A percentile compares a stretch with the other conserved stretches of the same genome.
These are phyloP conservation scores for Aureobasidium leucospermi DNA, from an alignment of 2,329 filamentous ascomycete genomes.

Conservation along the genomic window DNA sequence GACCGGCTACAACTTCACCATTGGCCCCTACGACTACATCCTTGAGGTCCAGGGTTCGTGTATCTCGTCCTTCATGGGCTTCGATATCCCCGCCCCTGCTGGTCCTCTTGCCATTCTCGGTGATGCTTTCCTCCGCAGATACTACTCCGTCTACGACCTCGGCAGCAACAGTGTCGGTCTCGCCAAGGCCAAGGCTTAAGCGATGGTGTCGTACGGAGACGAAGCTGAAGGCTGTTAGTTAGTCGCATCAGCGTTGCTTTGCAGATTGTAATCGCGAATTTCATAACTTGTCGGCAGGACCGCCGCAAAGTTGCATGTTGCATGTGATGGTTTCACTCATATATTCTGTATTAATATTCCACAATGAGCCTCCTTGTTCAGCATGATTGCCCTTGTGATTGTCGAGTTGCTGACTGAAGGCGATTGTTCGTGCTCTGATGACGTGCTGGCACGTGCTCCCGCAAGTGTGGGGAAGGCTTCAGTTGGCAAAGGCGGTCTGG, in stretches of 20 bases:
- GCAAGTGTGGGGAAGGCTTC: not conserved
- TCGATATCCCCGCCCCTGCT: slow-evolving; percentile 74
- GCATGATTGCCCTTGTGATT: not conserved
- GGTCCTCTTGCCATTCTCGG: slow-evolving; percentile 93
- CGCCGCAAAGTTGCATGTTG: not conserved
- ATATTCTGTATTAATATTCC: not conserved
- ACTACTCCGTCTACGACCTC: slow-evolving; percentile 95
- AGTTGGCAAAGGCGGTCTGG: not conserved
- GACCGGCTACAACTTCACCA: slow-evolving; percentile 86
- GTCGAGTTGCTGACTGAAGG: not conserved
- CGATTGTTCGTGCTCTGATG: not conserved
- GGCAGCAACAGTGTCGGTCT: slow-evolving; percentile 83
- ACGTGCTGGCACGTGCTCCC: not conserved
- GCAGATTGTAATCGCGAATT: not conserved
- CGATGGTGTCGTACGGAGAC: not conserved
- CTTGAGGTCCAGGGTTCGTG: slow-evolving; percentile 92
- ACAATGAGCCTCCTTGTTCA: not conserved
- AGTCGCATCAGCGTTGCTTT: slow-evolving; percentile 7
- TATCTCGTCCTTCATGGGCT: slow-evolving; percentile 96
- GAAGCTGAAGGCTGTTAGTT: not conserved
- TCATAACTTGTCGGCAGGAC: not conserved
- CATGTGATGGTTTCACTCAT: not conserved
- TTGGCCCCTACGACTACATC: slow-evolving; percentile 85
- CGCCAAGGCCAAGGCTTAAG: slow-evolving; percentile 62
- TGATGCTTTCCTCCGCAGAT: slow-evolving; percentile 72